These are phyloP conservation scores for Melastoma malabathricum DNA, from an alignment of 345 rosid genomes.

Conservation along the genomic window DNA sequence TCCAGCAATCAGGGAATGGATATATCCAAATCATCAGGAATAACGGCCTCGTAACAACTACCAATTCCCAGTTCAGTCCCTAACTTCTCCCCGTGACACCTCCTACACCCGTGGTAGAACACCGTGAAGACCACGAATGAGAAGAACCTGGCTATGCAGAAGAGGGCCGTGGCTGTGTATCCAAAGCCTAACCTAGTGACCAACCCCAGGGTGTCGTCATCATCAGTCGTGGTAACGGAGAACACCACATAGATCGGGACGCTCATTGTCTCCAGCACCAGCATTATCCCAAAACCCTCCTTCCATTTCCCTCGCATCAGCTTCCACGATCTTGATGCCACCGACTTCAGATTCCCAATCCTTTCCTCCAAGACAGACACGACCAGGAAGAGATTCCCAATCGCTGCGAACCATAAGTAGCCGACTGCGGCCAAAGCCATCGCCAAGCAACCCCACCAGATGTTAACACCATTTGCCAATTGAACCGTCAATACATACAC, in stretches of 20 bases:
- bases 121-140: slow-evolving; percentile 8
- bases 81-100: too few relatives aligned
- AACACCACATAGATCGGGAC: slow-evolving; percentile 6
- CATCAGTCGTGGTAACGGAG: slow-evolving; percentile 6
- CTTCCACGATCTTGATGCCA: neutral
- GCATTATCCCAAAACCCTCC: slow-evolving; percentile 8
- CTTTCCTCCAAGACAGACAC: slow-evolving; percentile 5
- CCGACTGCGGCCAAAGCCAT: slow-evolving; percentile 1
- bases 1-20: too few relatives aligned
- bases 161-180: slow-evolving; percentile 1
- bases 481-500: neutral
- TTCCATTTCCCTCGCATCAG: slow-evolving; percentile 4
- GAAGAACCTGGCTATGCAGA: slow-evolving; percentile 3
- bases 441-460: neutral
- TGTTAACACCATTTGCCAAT: neutral
- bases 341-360: neutral
- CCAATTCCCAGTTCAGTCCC: too few relatives aligned
- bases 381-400: slow-evolving; percentile 6
- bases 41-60: too few relatives aligned
- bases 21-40: too few relatives aligned
- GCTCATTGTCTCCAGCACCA: slow-evolving; percentile 2
- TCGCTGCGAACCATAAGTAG: slow-evolving; percentile 4
- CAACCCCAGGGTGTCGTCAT: slow-evolving; percentile 6
- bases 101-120: slow-evolving; percentile 7
- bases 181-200: slow-evolving; percentile 7